A percentile compares a stretch with the other conserved stretches of the same genome.
These are phyloP conservation scores for Noccaea bulbosa DNA, from an alignment of 345 rosid genomes.

Conservation along the genomic window DNA sequence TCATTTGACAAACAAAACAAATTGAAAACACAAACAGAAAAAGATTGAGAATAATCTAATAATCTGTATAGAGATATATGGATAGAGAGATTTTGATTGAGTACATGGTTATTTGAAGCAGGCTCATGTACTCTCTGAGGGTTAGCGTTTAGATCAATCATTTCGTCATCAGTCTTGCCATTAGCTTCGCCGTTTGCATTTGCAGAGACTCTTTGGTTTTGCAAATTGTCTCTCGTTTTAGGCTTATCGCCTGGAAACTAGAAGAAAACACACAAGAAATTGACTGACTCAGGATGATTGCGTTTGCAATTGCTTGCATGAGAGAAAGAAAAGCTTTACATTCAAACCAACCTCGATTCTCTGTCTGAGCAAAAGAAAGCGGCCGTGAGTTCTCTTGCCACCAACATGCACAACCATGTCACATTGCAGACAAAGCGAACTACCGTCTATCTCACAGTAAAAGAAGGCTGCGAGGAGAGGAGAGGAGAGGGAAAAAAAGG, in stretches of 20 bases:
- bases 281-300: not conserved
- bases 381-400: conserved; percentile 79
- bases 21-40: not conserved
- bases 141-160: conserved; percentile 72
- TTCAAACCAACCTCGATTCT: conserved; percentile 85
- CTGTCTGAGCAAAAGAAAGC: conserved; percentile 79
- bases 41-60: not conserved
- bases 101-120: conserved; percentile 59
- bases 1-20: conserved; percentile 30
- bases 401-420: conserved; percentile 92
- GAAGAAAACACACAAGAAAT: conserved; percentile 27
- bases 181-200: conserved; percentile 50
- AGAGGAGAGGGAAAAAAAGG: not conserved
- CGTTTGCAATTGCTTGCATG: not conserved
- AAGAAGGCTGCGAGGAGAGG: conserved; percentile 62
- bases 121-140: conserved; percentile 65
- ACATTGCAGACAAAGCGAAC: conserved; percentile 86
- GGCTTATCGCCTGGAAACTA: conserved; percentile 86
- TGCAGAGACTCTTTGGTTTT: conserved; percentile 52
- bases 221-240: conserved; percentile 54
- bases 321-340: conserved; percentile 24
- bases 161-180: conserved; percentile 56
- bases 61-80: not conserved
- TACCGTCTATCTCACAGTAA: conserved; percentile 87
- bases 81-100: conserved; percentile 7